phyloP scores from a whole-genome alignment of 352 stramenopile species.

The Globisporangium perplexum region DNA sequence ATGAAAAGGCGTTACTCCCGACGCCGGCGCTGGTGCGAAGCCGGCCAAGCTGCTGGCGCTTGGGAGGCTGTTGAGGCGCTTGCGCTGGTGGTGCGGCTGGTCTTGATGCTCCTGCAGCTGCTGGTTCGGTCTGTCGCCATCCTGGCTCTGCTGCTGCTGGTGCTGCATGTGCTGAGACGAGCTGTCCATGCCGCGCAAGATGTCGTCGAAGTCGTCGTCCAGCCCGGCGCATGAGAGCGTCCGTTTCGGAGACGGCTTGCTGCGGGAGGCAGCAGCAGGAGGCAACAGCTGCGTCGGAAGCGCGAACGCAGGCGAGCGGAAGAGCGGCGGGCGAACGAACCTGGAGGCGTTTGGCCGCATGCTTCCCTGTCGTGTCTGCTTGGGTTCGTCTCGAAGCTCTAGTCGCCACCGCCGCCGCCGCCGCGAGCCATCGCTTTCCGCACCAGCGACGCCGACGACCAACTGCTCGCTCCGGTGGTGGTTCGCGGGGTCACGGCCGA shows the following conservation, averaged over 20 bases:
- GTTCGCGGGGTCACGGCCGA: neutral
- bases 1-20: constrained; percentile 9
- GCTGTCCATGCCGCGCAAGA: constrained; percentile 24
- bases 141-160: neutral
- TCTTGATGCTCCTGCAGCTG: constrained; percentile 7
- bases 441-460: too few relatives aligned
- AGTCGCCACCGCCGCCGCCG: neutral
- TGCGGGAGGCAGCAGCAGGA: neutral
- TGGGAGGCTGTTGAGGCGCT: constrained; percentile 49
- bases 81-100: constrained; percentile 21
- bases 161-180: neutral
- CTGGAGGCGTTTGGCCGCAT: neutral
- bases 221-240: constrained; percentile 50
- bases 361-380: neutral
- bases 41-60: constrained; percentile 6
- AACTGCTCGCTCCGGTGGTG: neutral
- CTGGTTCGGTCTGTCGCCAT: neutral
- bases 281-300: neutral
- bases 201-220: constrained; percentile 43
- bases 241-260: constrained; percentile 55
- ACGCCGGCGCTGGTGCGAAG: neutral
- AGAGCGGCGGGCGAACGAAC: neutral
- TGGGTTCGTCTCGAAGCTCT: neutral
- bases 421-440: neutral
- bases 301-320: neutral